Conservation (phyloP, 306 rosid genomes). For the Purshia tridentata region DNA sequence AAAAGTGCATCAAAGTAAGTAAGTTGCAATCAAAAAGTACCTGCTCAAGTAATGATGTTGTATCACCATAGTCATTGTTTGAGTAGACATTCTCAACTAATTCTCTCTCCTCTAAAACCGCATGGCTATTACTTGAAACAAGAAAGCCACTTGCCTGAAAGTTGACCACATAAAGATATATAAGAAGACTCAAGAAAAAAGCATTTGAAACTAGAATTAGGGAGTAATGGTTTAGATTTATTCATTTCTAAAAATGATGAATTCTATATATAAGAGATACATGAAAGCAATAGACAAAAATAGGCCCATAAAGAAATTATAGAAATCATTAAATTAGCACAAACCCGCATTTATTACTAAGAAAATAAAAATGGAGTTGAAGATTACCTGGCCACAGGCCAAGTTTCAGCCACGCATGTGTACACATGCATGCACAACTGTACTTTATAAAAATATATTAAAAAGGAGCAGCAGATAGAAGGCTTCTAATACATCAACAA, state of each 20-base stretch:
- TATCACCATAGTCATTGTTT: conserved; percentile 58
- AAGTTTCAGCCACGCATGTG: neutral
- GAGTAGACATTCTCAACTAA: conserved; percentile 71
- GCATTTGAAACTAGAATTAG: conserved; percentile 2
- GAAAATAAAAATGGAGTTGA: neutral
- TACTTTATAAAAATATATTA: neutral
- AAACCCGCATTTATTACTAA: neutral
- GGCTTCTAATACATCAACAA: conserved; percentile 1
- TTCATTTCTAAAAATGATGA: conserved; percentile 4
- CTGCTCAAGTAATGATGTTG: conserved; percentile 80
- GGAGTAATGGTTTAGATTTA: neutral
- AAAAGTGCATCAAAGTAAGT: conserved; percentile 13
- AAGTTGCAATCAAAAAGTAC: conserved; percentile 38
- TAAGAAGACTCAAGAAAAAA: conserved; percentile 18
- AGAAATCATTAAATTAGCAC: neutral
- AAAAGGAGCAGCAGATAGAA: neutral
- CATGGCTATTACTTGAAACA: conserved; percentile 61
- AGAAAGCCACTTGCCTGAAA: conserved; percentile 86
- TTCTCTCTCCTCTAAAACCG: conserved; percentile 69
- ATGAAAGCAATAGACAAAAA: conserved; percentile 8
- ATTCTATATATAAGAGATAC: conserved; percentile 12
- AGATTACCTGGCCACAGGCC: neutral
- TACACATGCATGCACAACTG: neutral
- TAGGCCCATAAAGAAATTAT: conserved; percentile 5
- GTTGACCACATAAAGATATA: conserved; percentile 23